Base-by-base conservation (phyloP, 805 yeast species). In the Metschnikowia anglica region DNA sequence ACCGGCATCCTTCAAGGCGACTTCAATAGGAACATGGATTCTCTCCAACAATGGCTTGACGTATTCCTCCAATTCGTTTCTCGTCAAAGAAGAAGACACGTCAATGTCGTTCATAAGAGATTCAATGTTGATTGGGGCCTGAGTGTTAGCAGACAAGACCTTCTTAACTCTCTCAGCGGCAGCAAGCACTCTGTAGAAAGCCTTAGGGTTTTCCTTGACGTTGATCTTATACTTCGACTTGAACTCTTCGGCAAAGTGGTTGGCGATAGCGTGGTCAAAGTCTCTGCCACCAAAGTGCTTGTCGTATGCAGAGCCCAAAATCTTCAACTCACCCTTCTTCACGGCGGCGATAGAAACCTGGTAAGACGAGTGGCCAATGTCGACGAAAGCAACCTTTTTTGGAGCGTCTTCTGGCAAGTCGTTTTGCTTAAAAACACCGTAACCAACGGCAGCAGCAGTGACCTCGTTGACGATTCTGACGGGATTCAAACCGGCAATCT, bases 281-380 rank as follows among this genome's bases (percentile, higher is more conserved):
- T 89, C 88, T 74, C 99, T 85, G 70, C 99, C 99, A 79, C 99
- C 99, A 60, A 93, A 93, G 74, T 88, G 88, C 73, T 88, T 88
- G 74, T 90, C 96, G 65, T 80, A 85, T 58, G 96, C 95, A 50
- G 96, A 79, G 56, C 96, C 96, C 57, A 93, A 74, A 41, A 93
- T 78, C 74, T 88, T 89, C 72, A 90, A 79, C 76, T 93, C 98
- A 64, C 99, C 99, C 72, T 84, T 90, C 80, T 88, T 89, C 72
- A 93, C 81, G 47, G 95, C 83, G 46, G 87, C 95, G 59, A 93
- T 76, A 51, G 93, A 73, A 54, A 95, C 95, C 53, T 93, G 87
- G 77, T 81, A 91, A 38, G 96, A 81, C 33, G 98, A 88, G 77
- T 93, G 96, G 58, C 99, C 99, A 68, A 95, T 87, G 70, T 93